Conservation (phyloP, 169 alveolate genomes). For the Plasmodium blacklocki region DNA sequence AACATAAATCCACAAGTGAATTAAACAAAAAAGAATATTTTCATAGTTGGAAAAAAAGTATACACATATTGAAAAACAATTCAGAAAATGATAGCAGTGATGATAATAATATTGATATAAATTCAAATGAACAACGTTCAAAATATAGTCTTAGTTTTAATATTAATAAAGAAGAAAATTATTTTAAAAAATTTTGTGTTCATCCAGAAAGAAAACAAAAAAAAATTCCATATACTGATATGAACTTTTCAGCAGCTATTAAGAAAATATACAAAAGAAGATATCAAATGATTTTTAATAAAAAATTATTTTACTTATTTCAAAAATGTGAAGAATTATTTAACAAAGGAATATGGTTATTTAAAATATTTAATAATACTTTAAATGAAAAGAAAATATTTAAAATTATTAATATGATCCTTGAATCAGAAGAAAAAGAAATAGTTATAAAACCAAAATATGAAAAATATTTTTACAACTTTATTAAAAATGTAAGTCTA, state of each 20-base stretch:
- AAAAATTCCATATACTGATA: conserved; percentile 24
- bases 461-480: conserved; percentile 69
- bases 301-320: conserved; percentile 51
- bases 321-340: conserved; percentile 66
- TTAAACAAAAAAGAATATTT: background rate
- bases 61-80: conserved; percentile 4
- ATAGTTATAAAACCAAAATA: conserved; percentile 48
- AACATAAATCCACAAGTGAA: background rate
- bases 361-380: conserved; percentile 23
- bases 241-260: conserved; percentile 27
- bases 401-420: conserved; percentile 42
- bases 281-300: conserved; percentile 62
- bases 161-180: conserved; percentile 68
- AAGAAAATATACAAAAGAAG: conserved; percentile 45
- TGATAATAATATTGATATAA: conserved; percentile 10
- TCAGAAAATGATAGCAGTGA: conserved; percentile 50
- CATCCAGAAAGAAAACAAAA: conserved; percentile 18
- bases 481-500: conserved; percentile 31
- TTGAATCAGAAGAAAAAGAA: conserved; percentile 75
- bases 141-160: conserved; percentile 19
- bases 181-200: conserved; percentile 44
- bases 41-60: conserved; percentile 3
- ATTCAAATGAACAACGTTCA: conserved; percentile 8
- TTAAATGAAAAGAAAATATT: conserved; percentile 48
- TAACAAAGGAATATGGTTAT: conserved; percentile 67